These are phyloP conservation scores for Pachyrhizus erosus DNA, from an alignment of 306 rosid species.

Conservation along the genomic window DNA sequence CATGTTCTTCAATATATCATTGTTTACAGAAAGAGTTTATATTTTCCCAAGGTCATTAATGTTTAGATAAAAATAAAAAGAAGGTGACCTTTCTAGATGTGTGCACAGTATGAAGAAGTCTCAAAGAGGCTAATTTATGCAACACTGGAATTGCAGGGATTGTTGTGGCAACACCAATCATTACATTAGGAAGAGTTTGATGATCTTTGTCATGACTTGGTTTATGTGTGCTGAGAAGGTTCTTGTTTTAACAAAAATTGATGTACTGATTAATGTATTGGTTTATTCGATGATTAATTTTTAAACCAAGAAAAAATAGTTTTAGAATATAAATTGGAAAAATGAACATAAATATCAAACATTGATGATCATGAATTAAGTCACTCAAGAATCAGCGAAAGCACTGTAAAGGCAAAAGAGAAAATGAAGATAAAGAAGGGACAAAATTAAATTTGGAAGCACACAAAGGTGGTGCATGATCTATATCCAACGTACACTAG, in stretches of 20 bases:
- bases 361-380: neutral
- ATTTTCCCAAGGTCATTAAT: neutral
- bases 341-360: neutral
- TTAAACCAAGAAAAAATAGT: neutral
- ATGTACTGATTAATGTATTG: neutral
- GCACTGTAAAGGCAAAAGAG: neutral
- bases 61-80: neutral
- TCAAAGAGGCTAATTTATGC: neutral
- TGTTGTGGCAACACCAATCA: neutral
- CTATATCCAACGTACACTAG: slow-evolving; percentile 11
- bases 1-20: neutral
- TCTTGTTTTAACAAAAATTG: neutral
- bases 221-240: neutral
- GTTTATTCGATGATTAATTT: neutral
- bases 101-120: neutral
- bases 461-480: neutral
- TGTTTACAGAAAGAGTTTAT: neutral
- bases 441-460: neutral
- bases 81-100: neutral
- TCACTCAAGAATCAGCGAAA: neutral
- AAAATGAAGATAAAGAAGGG: neutral
- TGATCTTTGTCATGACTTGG: neutral
- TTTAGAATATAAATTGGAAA: neutral
- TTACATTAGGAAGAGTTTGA: neutral
- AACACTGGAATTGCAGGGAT: neutral